These are phyloP conservation scores for Trichophyton rubrum DNA, from an alignment of 2,329 filamentous ascomycete genomes.

Conservation along the genomic window DNA sequence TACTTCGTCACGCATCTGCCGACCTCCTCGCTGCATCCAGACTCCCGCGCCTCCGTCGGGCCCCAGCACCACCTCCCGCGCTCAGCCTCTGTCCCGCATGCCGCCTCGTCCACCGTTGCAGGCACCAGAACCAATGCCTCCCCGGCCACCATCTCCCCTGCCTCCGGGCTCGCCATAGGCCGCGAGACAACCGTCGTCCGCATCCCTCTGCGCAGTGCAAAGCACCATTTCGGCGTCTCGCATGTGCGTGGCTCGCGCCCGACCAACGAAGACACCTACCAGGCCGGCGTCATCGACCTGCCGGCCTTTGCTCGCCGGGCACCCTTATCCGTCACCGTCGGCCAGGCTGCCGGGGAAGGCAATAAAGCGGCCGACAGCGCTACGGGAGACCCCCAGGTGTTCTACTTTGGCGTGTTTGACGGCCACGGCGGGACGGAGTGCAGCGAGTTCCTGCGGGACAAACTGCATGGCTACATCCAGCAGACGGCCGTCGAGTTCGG, in stretches of 20 bases:
- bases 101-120: not conserved
- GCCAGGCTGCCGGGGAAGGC: slow-evolving; percentile 26
- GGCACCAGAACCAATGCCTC: slow-evolving; percentile 28
- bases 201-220: slow-evolving; percentile 83
- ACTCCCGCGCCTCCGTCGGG: slow-evolving; percentile 52
- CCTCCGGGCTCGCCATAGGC: slow-evolving; percentile 40
- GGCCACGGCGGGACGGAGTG: slow-evolving; percentile 87
- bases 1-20: slow-evolving; percentile 97
- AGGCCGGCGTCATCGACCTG: slow-evolving; percentile 85
- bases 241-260: slow-evolving; percentile 68
- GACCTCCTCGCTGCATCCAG: slow-evolving; percentile 82
- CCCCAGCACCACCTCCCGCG: slow-evolving; percentile 78
- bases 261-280: slow-evolving; percentile 88
- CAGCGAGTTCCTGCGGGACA: slow-evolving; percentile 70
- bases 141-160: slow-evolving; percentile 43
- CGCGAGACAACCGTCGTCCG: slow-evolving; percentile 86
- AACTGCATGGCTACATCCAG: slow-evolving; percentile 81
- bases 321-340: slow-evolving; percentile 49
- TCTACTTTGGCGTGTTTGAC: slow-evolving; percentile 95
- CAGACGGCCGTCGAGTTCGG: slow-evolving; percentile 64
- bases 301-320: slow-evolving; percentile 81
- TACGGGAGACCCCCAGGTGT: slow-evolving; percentile 84
- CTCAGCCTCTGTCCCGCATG: slow-evolving; percentile 61
- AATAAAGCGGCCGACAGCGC: slow-evolving; percentile 58
- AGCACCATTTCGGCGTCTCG: slow-evolving; percentile 84